phyloP scores from a whole-genome alignment of 2,329 filamentous ascomycete genomes.

The Ophiosphaerella korrae region DNA sequence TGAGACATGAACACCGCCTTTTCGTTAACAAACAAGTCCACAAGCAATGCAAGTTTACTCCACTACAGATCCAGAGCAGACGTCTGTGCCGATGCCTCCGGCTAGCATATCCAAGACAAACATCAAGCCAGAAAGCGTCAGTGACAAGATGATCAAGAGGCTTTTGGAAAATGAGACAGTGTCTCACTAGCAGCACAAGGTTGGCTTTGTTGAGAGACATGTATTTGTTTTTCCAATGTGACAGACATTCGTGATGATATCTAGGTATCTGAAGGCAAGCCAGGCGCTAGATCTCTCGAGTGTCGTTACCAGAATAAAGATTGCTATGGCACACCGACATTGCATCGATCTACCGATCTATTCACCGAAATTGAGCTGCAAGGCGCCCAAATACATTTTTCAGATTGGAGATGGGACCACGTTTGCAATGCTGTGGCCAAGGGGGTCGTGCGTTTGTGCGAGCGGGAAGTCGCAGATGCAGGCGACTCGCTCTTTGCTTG shows the following conservation, averaged over 20 bases:
- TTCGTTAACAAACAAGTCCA: constrained; percentile 2
- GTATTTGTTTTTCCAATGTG: not conserved
- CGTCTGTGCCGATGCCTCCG: constrained; percentile 27
- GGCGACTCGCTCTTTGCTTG: constrained; percentile 29
- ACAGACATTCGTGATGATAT: no score
- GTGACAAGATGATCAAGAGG: constrained; percentile 11
- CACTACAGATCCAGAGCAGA: constrained; percentile 10
- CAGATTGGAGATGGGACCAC: constrained; percentile 30
- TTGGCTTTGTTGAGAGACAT: not conserved
- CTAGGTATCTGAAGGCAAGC: not conserved
- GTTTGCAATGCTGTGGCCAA: constrained; percentile 37
- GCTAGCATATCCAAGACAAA: constrained; percentile 23
- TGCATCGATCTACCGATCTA: constrained; percentile 20
- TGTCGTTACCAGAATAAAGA: constrained; percentile 20
- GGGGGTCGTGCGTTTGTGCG: constrained; percentile 39
- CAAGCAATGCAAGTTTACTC: constrained; percentile 18
- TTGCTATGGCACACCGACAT: constrained; percentile 21
- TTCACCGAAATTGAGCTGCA: constrained; percentile 11
- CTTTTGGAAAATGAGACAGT: constrained; percentile 17
- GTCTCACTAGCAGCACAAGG: constrained; percentile 5
- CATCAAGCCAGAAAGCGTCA: constrained; percentile 7
- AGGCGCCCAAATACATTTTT: constrained; percentile 14
- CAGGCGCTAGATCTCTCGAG: constrained; percentile 27
- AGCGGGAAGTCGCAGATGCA: constrained; percentile 38
- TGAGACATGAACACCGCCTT: constrained; percentile 36